These are phyloP conservation scores for Whalleya microplaca DNA, from an alignment of 2,329 filamentous ascomycete genomes.

Conservation along the genomic window DNA sequence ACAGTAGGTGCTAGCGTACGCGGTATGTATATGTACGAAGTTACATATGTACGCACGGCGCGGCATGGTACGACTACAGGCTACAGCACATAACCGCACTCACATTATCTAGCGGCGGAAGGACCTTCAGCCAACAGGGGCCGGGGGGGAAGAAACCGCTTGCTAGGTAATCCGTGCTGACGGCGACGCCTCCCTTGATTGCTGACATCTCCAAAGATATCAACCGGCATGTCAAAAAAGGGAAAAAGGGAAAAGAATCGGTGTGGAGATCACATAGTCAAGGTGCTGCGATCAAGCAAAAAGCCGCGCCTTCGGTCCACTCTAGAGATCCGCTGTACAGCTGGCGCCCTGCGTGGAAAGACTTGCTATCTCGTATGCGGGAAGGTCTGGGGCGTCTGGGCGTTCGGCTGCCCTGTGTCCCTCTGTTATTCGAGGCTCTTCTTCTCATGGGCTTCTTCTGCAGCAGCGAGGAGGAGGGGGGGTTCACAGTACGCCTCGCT, in stretches of 20 bases:
- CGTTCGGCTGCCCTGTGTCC: slow-evolving; percentile 17
- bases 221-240: slow-evolving; percentile 16
- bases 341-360: slow-evolving; percentile 17
- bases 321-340: slow-evolving; percentile 7
- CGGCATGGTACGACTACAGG: slow-evolving; percentile 32
- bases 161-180: neutral
- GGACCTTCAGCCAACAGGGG: slow-evolving; percentile 22
- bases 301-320: slow-evolving; percentile 31
- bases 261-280: slow-evolving; percentile 26
- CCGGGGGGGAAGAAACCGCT: slow-evolving; percentile 9
- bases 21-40: slow-evolving; percentile 23
- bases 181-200: slow-evolving; percentile 10
- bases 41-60: slow-evolving; percentile 28
- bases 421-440: slow-evolving; percentile 17
- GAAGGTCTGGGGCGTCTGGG: slow-evolving; percentile 7
- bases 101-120: slow-evolving; percentile 38
- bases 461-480: slow-evolving; percentile 6
- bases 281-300: slow-evolving; percentile 35
- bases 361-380: slow-evolving; percentile 11
- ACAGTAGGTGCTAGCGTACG: slow-evolving; percentile 30
- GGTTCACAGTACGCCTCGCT: slow-evolving; percentile 1
- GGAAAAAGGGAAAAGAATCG: slow-evolving; percentile 17
- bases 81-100: slow-evolving; percentile 40
- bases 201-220: slow-evolving; percentile 16
- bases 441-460: slow-evolving; percentile 12